These are phyloP conservation scores for Chrysochromulina parva DNA, from an alignment of 78 protist species.

Conservation along the genomic window DNA sequence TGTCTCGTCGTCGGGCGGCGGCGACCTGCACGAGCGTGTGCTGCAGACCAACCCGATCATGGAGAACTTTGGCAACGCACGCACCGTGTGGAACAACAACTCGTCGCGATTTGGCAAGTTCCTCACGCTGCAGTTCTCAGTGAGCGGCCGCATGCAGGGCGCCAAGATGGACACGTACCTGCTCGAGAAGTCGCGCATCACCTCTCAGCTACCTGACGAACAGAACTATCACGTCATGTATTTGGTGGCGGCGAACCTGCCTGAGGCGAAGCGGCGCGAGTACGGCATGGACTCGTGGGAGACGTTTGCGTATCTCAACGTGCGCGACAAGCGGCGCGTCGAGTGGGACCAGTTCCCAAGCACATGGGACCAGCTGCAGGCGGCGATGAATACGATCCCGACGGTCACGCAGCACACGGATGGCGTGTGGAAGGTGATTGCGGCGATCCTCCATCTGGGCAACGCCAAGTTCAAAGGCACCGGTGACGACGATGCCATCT, in stretches of 20 bases:
- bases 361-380: background rate
- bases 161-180: conserved; percentile 47
- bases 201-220: conserved; percentile 17
- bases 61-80: conserved; percentile 87
- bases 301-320: background rate
- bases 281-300: background rate
- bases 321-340: background rate
- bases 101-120: conserved; percentile 74
- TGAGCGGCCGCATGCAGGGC: conserved; percentile 35
- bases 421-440: background rate
- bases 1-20: background rate
- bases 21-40: conserved; percentile 30
- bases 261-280: too few relatives aligned
- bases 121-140: conserved; percentile 26
- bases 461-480: conserved; percentile 64
- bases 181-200: conserved; percentile 44
- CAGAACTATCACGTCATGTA: conserved; percentile 44
- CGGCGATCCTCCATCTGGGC: conserved; percentile 79
- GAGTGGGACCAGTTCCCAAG: background rate
- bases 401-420: background rate
- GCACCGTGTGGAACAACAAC: conserved; percentile 84
- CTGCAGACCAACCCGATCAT: conserved; percentile 73
- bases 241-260: background rate
- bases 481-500: conserved; percentile 58
- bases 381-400: background rate